A percentile compares a stretch with the other conserved stretches of the same genome.
Conservation (phyloP, 1,284 basidiomycete genomes). For the Cryptococcus hybrid region DNA sequence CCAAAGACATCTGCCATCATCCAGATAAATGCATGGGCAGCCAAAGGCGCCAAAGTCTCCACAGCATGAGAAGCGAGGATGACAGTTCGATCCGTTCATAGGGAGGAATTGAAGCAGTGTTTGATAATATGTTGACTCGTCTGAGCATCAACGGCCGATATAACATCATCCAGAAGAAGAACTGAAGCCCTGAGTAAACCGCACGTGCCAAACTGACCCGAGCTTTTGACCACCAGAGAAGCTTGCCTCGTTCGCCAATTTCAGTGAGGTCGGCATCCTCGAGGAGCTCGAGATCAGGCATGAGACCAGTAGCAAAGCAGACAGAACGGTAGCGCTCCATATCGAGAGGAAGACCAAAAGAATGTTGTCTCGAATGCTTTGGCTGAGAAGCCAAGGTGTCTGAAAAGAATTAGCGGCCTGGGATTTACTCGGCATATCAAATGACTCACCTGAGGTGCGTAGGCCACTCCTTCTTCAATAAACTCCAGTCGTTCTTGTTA, state of each 20-base stretch:
- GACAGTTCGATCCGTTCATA: conserved; percentile 71
- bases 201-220: conserved; percentile 51
- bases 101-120: conserved; percentile 73
- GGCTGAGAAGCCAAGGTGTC: conserved; percentile 54
- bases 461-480: conserved; percentile 55
- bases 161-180: conserved; percentile 38
- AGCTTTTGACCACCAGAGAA: conserved; percentile 57
- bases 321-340: conserved; percentile 45
- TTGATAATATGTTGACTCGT: conserved; percentile 78
- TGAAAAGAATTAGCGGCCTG: neutral
- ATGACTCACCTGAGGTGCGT: conserved; percentile 49
- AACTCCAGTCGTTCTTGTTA: conserved; percentile 60
- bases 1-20: conserved; percentile 74
- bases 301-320: conserved; percentile 40
- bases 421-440: neutral
- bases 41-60: conserved; percentile 33
- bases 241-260: conserved; percentile 54
- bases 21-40: conserved; percentile 59
- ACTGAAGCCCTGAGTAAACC: conserved; percentile 39
- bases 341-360: conserved; percentile 53
- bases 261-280: conserved; percentile 57
- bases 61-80: conserved; percentile 85
- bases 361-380: conserved; percentile 56
- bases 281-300: conserved; percentile 52
- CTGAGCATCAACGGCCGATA: conserved; percentile 65